Evolutionary conservation across 78 protist species (phyloP).

Genomic region (Dictyostelium intermedium): DNA sequence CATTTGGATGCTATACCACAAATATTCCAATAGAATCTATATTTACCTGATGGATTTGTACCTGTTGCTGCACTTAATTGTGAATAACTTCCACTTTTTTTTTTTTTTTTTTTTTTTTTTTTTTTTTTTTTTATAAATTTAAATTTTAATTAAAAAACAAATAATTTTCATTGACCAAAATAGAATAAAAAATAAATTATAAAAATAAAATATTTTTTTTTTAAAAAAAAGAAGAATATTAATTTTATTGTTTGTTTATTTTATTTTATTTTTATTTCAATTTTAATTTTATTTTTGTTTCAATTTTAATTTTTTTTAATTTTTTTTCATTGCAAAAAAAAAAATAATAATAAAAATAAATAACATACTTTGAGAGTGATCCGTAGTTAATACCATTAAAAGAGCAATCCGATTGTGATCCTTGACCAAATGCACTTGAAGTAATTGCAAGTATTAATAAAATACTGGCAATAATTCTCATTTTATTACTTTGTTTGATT

Average conservation of each 20-base stretch:
- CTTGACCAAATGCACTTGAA: background rate
- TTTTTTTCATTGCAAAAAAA: background rate
- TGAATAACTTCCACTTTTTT: background rate
- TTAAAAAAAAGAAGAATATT: too few relatives aligned
- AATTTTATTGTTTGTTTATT: too few relatives aligned
- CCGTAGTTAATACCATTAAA: background rate
- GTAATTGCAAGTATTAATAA: background rate
- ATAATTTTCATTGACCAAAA: too few relatives aligned
- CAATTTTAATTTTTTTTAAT: background rate
- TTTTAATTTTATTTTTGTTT: too few relatives aligned
- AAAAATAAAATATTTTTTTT: too few relatives aligned
- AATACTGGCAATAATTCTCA: background rate
- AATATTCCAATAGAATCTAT: conserved; percentile 13
- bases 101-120: background rate
- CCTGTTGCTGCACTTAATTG: background rate
- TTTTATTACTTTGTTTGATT: background rate
- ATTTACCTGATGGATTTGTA: background rate
- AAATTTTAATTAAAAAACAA: too few relatives aligned
- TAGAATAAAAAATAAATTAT: too few relatives aligned
- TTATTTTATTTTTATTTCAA: too few relatives aligned
- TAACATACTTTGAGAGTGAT: background rate
- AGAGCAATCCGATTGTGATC: background rate
- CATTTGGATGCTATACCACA: background rate
- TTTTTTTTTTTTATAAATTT: background rate
- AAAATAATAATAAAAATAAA: background rate